Conservation (phyloP, 352 stramenopile species). For the Pythium utonaiense region DNA sequence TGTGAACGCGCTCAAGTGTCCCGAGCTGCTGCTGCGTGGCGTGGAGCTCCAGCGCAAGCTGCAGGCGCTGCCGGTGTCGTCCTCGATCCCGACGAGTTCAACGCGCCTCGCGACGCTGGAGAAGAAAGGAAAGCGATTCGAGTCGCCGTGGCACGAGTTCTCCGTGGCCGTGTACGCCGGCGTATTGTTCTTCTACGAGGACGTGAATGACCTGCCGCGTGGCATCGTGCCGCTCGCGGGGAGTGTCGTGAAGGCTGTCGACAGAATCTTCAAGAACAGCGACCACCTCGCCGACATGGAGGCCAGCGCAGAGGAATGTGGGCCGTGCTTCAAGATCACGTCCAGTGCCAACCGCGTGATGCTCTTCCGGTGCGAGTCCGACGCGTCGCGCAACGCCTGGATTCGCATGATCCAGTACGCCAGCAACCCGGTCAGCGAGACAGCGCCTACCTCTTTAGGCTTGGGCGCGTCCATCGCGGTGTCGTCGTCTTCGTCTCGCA, state of each 20-base stretch:
- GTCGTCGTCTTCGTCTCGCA: slow-evolving; percentile 18
- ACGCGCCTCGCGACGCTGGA: slow-evolving; percentile 19
- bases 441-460: neutral
- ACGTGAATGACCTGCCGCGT: slow-evolving; percentile 26
- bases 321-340: slow-evolving; percentile 43
- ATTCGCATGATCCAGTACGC: slow-evolving; percentile 21
- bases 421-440: neutral
- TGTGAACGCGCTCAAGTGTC: slow-evolving; percentile 29
- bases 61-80: neutral
- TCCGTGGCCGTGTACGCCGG: slow-evolving; percentile 28
- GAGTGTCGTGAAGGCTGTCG: slow-evolving; percentile 30
- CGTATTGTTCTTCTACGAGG: slow-evolving; percentile 39
- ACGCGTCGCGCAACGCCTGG: slow-evolving; percentile 18
- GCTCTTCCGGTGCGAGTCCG: slow-evolving; percentile 30
- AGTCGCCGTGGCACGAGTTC: slow-evolving; percentile 36
- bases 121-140: slow-evolving; percentile 42
- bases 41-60: slow-evolving; percentile 23
- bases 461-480: neutral
- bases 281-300: slow-evolving; percentile 17
- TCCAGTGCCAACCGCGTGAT: slow-evolving; percentile 32
- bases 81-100: neutral
- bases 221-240: slow-evolving; percentile 32
- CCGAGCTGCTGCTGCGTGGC: slow-evolving; percentile 29
- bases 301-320: slow-evolving; percentile 29
- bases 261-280: slow-evolving; percentile 39